Conservation (phyloP, 768 basidiomycete species). For the Termitomyces sp. region DNA sequence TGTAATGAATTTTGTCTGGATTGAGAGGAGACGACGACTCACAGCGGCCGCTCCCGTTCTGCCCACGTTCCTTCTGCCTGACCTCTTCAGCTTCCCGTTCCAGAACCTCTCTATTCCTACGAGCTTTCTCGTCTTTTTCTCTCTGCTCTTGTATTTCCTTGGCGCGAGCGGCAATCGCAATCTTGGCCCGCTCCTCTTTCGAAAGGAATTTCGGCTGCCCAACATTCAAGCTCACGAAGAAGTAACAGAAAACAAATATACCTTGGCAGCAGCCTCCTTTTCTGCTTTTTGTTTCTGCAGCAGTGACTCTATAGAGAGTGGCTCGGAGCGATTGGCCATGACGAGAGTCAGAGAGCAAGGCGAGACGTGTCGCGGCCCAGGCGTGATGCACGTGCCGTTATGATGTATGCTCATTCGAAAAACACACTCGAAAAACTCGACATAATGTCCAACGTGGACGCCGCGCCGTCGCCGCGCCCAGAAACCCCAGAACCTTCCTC, state of each 20-base stretch:
- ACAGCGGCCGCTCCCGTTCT: constrained; percentile 37
- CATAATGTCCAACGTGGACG: constrained; percentile 19
- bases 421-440: background rate
- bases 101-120: constrained; percentile 63
- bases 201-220: constrained; percentile 89
- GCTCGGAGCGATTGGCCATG: constrained; percentile 50
- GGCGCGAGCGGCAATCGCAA: constrained; percentile 85
- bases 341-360: no score
- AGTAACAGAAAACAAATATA: constrained; percentile 26
- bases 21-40: constrained; percentile 20
- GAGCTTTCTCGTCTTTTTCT: constrained; percentile 59
- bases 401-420: background rate
- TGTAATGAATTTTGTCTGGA: background rate
- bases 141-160: constrained; percentile 78
- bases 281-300: constrained; percentile 86
- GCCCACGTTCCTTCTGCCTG: constrained; percentile 46
- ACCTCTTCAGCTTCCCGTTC: constrained; percentile 76
- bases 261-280: constrained; percentile 89
- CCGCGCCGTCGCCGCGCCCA: constrained; percentile 48
- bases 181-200: constrained; percentile 85
- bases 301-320: constrained; percentile 85
- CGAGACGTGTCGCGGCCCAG: background rate
- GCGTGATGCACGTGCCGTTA: constrained; percentile 10
- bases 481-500: constrained; percentile 65
- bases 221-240: background rate